Evolutionary conservation across 768 basidiomycete species (phyloP), one percentile per base, ranked within the genome.

Genomic region (Sarcodon sp.): DNA sequence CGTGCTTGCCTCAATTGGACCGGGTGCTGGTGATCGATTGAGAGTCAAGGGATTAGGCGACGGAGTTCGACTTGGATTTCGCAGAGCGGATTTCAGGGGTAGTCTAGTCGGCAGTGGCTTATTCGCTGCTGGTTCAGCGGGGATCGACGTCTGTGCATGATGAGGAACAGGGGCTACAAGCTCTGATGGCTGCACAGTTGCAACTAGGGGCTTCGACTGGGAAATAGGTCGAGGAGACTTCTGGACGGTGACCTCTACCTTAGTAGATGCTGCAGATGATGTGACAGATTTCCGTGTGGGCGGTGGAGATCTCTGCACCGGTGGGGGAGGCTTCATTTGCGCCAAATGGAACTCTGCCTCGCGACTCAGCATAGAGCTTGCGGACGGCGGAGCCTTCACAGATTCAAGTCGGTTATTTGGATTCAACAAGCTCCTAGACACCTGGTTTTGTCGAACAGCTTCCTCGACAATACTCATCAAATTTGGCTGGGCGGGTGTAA

Each of bases 381-480:
- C 59, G n/a, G 66, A 65, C 10, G 65, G 64, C 4, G 78, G 77
- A 10, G 77, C 76, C 52, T 64, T 71, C 6, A 71, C 67, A 3
- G 69, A 61, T 47, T 71, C 69, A 43, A 76, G 58, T 52, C 58
- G 55, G 11, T 53, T 50, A 50, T 50, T 58, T 48, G 57, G 56
- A 55, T 59, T 50, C 50, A 56, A 50, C 50, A 55, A 48, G 54
- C 55, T 55, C 53, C 59, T 58, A 54, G 38, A 55, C 49, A 18
- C 57, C 47, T 48, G 66, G 46, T 71, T 70, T 48, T 62, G 55
- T 43, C 63, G 63, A 21, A 79, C 60, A 41, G 83, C 76, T 48
- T 68, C 73, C 55, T 83, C 80, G 7, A 86, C 77, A 53, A 86
- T 77, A 54, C 74, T 77, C 80, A 85, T 79, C 57, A 84, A 61